Evolutionary conservation across 805 yeast genomes (phyloP).

Genomic region (Metschnikowia cubensis): DNA sequence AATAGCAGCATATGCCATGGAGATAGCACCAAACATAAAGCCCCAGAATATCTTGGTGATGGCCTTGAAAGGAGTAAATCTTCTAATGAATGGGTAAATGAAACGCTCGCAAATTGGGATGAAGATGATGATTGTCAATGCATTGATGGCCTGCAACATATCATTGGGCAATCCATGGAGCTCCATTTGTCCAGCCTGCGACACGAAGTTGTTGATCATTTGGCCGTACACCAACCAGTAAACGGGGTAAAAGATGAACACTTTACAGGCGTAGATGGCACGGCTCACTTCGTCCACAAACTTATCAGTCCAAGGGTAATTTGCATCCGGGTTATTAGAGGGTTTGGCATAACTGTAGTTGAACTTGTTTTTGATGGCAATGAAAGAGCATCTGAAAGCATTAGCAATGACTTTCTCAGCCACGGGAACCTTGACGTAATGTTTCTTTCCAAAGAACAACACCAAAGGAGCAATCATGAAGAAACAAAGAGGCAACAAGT

Average conservation of each 20-base stretch:
- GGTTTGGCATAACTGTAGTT: conserved; percentile 14
- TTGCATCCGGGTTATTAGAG: conserved; percentile 10
- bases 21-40: conserved; percentile 9
- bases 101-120: conserved; percentile 13
- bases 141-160: conserved; percentile 12
- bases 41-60: conserved; percentile 17
- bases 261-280: conserved; percentile 14
- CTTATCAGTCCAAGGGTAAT: conserved; percentile 13
- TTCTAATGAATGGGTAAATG: conserved; percentile 13
- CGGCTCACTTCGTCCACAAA: conserved; percentile 15
- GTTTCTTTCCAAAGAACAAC: conserved; percentile 9
- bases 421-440: conserved; percentile 12
- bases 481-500: conserved; percentile 12
- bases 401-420: conserved; percentile 11
- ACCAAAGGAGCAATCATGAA: conserved; percentile 11
- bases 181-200: conserved; percentile 18
- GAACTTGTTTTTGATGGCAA: conserved; percentile 11
- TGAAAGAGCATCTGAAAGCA: conserved; percentile 8
- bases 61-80: conserved; percentile 15
- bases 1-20: conserved; percentile 14
- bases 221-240: conserved; percentile 18
- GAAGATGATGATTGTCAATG: conserved; percentile 11
- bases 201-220: conserved; percentile 14
- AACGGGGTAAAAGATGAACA: conserved; percentile 14
- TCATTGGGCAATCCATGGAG: conserved; percentile 17